Evolutionary conservation across 2,329 filamentous ascomycete species (phyloP).

Genomic region (Ophiostoma triangulosporum): DNA sequence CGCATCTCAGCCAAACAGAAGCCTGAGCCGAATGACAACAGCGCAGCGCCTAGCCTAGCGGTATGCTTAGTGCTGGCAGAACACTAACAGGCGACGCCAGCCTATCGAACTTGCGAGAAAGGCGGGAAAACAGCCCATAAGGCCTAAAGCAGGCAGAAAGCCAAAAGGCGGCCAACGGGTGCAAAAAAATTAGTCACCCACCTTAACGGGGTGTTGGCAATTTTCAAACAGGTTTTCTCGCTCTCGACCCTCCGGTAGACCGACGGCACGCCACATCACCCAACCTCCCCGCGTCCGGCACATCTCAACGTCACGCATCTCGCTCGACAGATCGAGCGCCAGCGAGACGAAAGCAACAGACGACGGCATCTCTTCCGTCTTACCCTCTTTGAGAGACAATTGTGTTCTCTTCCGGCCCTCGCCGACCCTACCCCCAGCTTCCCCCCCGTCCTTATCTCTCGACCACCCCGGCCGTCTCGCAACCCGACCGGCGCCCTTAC

Average conservation of each 20-base stretch:
- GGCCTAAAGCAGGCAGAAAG: background rate
- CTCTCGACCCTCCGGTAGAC: background rate
- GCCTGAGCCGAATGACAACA: too few species aligned
- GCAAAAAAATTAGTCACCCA: constrained; percentile 3
- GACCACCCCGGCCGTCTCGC: background rate
- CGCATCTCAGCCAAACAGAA: background rate
- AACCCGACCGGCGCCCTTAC: background rate
- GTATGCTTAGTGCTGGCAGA: constrained; percentile 1
- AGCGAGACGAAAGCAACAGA: background rate
- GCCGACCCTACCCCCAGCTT: background rate
- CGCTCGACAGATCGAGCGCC: background rate
- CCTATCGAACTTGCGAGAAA: background rate
- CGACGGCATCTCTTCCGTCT: background rate
- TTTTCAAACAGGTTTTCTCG: background rate
- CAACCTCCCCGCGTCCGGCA: background rate
- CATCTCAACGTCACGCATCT: background rate
- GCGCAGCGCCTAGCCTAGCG: too few species aligned
- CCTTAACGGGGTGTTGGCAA: background rate
- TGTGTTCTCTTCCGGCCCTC: background rate
- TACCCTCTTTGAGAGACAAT: background rate
- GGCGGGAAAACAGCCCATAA: background rate
- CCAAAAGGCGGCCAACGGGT: background rate
- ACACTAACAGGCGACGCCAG: background rate
- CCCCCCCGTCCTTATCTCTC: background rate
- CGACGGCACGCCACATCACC: constrained; percentile 1